Evolutionary conservation across 2,329 filamentous ascomycete genomes (phyloP).

Genomic region (Paradendryphiella salina): DNA sequence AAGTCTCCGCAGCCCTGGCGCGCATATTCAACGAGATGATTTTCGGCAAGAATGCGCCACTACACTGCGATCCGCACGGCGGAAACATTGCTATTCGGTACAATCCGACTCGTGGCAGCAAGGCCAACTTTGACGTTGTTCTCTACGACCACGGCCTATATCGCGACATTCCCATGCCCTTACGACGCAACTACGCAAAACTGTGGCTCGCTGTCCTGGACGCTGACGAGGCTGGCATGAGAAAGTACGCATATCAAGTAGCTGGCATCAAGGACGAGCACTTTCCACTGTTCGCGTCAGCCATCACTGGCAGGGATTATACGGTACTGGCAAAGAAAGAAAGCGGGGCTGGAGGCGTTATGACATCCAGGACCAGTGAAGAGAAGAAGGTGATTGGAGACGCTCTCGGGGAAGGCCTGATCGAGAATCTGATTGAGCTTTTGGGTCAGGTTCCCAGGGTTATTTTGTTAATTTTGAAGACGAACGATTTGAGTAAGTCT

Average conservation of each 20-base stretch:
- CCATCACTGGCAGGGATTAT: conserved; percentile 93
- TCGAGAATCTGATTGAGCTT: conserved; percentile 85
- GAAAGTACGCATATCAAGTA: conserved; percentile 83
- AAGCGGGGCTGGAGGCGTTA: conserved; percentile 45
- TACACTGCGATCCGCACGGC: conserved; percentile 96
- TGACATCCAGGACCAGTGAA: conserved; percentile 63
- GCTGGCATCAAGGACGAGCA: conserved; percentile 86
- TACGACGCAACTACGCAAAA: conserved; percentile 89
- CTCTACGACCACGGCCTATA: conserved; percentile 98
- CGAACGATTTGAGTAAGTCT: conserved; percentile 80
- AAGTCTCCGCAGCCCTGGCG: conserved; percentile 88
- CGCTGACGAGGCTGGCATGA: conserved; percentile 82
- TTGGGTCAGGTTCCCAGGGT: conserved; percentile 87
- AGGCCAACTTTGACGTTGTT: conserved; percentile 86
- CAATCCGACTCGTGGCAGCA: conserved; percentile 62
- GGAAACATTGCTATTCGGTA: conserved; percentile 92
- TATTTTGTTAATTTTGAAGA: conserved; percentile 94
- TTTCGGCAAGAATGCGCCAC: conserved; percentile 81
- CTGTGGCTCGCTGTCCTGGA: conserved; percentile 97
- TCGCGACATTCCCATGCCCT: conserved; percentile 77
- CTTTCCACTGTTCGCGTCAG: conserved; percentile 92
- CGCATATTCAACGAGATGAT: conserved; percentile 99
- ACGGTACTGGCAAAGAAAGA: conserved; percentile 65
- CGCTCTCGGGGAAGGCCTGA: conserved; percentile 82
- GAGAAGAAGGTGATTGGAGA: conserved; percentile 88